Conservation (phyloP, 2,329 filamentous ascomycete genomes). For the Calonectria ilicicola region DNA sequence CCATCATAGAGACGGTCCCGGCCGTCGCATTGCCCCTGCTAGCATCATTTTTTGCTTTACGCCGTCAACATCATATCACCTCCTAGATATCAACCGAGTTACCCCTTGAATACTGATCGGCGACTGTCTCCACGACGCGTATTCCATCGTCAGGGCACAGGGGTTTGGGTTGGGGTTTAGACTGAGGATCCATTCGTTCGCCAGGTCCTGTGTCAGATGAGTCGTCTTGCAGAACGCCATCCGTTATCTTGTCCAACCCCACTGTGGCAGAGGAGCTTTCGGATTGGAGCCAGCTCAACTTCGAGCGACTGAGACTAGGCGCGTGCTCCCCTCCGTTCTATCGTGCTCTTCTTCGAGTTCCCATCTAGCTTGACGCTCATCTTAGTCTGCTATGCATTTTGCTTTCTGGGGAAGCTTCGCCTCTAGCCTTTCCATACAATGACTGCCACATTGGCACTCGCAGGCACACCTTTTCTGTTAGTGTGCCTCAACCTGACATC, state of each 20-base stretch:
- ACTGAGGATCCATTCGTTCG: conserved; percentile 8
- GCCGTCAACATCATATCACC: conserved; percentile 4
- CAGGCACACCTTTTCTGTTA: conserved; percentile 17
- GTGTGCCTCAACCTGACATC: conserved; percentile 36
- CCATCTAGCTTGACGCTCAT: not conserved
- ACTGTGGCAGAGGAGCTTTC: not conserved
- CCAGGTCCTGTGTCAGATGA: conserved; percentile 29
- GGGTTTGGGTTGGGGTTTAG: not conserved
- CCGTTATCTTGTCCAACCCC: not conserved
- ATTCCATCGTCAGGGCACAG: not conserved
- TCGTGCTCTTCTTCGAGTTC: not conserved
- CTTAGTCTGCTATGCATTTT: conserved; percentile 12
- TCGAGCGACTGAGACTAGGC: not conserved
- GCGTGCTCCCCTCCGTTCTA: not conserved
- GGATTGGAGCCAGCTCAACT: not conserved
- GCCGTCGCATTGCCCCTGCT: conserved; percentile 1
- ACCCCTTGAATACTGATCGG: conserved; percentile 3
- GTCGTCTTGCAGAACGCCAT: conserved; percentile 29
- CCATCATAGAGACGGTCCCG: not conserved
- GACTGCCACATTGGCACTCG: conserved; percentile 29
- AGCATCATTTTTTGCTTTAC: conserved; percentile 9
- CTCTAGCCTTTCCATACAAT: conserved; percentile 5
- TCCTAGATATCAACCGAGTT: not conserved
- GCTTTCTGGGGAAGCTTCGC: conserved; percentile 17
- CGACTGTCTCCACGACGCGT: not conserved